phyloP scores from a whole-genome alignment of 163 green algal species.

The Scenedesmus sp. region DNA sequence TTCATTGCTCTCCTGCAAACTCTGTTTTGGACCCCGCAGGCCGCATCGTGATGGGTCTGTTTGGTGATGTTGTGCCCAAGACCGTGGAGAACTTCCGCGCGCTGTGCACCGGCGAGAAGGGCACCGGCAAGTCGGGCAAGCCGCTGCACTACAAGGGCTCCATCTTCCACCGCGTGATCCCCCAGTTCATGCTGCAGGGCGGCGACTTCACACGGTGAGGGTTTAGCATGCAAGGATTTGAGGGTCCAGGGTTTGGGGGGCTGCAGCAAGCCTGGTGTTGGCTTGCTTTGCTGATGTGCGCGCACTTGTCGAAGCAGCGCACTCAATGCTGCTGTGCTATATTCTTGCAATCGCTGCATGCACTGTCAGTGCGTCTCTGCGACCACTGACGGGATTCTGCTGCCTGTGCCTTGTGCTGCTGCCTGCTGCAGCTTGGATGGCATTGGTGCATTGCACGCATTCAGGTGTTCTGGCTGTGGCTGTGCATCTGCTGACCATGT shows the following conservation, averaged over 20 bases:
- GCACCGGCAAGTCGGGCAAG: slow-evolving; percentile 87
- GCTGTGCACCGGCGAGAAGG: slow-evolving; percentile 91
- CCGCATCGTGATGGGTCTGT: slow-evolving; percentile 89
- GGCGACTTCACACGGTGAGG: slow-evolving; percentile 80
- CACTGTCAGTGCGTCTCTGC: no score
- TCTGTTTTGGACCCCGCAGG: slow-evolving; percentile 50
- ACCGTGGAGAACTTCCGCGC: slow-evolving; percentile 95
- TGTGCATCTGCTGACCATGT: neutral
- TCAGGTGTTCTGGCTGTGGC: neutral
- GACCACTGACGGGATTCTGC: no score
- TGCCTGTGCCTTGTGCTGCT: no score
- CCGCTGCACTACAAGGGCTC: slow-evolving; percentile 93
- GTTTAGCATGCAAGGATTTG: neutral
- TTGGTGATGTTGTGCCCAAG: slow-evolving; percentile 93
- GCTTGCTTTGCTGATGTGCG: no score
- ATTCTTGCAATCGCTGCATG: no score
- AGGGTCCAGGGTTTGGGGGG: no score
- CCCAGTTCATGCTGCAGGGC: slow-evolving; percentile 77
- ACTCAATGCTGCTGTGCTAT: no score
- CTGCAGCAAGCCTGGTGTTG: no score
- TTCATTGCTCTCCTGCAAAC: neutral
- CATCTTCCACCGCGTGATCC: slow-evolving; percentile 94
- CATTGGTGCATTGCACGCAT: no score
- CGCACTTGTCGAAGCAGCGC: no score
- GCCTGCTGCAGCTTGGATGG: no score